phyloP scores from a whole-genome alignment of 345 rosid genomes.

The Gossypium mustelinum region DNA sequence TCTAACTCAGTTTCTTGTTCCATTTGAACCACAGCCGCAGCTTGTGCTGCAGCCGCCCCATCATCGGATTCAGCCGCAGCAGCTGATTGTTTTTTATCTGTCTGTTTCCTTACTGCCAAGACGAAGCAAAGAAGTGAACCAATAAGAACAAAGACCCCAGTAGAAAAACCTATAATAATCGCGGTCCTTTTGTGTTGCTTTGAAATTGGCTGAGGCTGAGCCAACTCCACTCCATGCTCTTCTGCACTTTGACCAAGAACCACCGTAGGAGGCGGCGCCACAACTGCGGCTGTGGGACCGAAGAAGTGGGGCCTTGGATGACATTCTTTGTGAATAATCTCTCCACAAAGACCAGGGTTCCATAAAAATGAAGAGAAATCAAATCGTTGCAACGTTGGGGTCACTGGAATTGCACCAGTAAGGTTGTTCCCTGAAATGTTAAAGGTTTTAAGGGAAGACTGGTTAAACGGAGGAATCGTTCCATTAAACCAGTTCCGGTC shows the following conservation, averaged over 20 bases:
- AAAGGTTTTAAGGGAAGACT: slow-evolving; percentile 60
- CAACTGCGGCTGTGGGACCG: slow-evolving; percentile 29
- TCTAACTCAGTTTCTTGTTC: slow-evolving; percentile 77
- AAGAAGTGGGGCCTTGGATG: slow-evolving; percentile 61
- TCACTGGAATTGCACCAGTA: slow-evolving; percentile 69
- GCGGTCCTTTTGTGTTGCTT: slow-evolving; percentile 36
- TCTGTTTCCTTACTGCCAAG: slow-evolving; percentile 48
- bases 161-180: slow-evolving; percentile 50
- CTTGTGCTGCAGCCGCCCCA: slow-evolving; percentile 43
- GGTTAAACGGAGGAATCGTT: slow-evolving; percentile 65
- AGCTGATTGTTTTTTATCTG: slow-evolving; percentile 25
- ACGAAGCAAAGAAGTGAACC: slow-evolving; percentile 50
- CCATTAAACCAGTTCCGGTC: slow-evolving; percentile 65
- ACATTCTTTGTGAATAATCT: slow-evolving; percentile 80
- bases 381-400: slow-evolving; percentile 50
- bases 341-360: slow-evolving; percentile 84
- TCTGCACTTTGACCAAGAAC: slow-evolving; percentile 48
- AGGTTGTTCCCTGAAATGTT: slow-evolving; percentile 68
- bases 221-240: slow-evolving; percentile 37
- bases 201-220: slow-evolving; percentile 28
- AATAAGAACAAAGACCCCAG: slow-evolving; percentile 43
- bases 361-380: slow-evolving; percentile 47
- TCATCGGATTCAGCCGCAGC: slow-evolving; percentile 29
- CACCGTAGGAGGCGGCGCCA: slow-evolving; percentile 42
- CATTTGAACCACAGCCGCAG: slow-evolving; percentile 51